A percentile compares a stretch with the other conserved stretches of the same genome.
Evolutionary conservation across 306 rosid genomes (phyloP).

Genomic region (Quercus mongolica): DNA sequence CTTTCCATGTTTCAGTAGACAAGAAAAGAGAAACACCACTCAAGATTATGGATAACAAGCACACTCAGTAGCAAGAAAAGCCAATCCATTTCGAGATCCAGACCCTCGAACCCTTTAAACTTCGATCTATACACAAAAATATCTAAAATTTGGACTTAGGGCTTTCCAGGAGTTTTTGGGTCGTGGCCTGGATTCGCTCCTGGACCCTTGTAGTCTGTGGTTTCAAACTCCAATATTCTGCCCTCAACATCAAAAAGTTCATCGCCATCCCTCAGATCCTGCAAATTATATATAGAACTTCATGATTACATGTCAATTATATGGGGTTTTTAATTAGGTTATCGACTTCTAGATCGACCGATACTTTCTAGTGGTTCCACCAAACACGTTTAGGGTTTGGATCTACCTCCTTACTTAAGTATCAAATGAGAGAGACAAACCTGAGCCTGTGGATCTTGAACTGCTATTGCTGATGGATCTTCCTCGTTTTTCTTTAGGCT

Average conservation of each 20-base stretch:
- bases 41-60: not conserved
- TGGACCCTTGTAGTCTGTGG: not conserved
- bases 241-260: not conserved
- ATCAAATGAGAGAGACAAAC: not conserved
- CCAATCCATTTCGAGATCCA: not conserved
- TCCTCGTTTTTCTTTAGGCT: not conserved
- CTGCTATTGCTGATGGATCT: not conserved
- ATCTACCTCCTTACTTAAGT: too few relatives aligned
- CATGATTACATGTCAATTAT: not conserved
- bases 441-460: not conserved
- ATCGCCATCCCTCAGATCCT: not conserved
- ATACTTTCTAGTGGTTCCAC: too few relatives aligned
- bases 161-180: not conserved
- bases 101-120: not conserved
- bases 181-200: not conserved
- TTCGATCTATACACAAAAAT: not conserved
- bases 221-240: not conserved
- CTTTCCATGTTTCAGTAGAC: not conserved
- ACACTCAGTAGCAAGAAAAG: not conserved
- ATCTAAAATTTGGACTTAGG: not conserved
- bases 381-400: too few relatives aligned
- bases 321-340: not conserved
- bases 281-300: not conserved
- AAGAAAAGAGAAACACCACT: not conserved
- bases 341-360: too few relatives aligned